phyloP scores from a whole-genome alignment of 176 grass and related monocot species.

The Ananas comosus region DNA sequence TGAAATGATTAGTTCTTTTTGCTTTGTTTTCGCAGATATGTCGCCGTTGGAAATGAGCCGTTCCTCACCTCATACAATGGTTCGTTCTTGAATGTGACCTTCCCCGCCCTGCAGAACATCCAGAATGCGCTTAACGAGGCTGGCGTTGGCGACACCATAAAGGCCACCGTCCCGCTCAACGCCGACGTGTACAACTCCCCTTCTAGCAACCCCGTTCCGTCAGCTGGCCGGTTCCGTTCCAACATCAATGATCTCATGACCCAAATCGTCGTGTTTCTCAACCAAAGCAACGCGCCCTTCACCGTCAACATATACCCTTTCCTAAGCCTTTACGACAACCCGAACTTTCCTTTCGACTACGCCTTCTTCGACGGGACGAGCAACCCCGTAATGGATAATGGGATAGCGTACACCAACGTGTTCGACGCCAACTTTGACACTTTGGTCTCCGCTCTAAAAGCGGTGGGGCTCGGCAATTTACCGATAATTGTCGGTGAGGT shows the following conservation, averaged over 20 bases:
- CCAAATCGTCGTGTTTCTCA: conserved; percentile 19
- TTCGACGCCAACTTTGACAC: conserved; percentile 31
- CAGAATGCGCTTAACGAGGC: conserved; percentile 25
- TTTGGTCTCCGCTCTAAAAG: conserved; percentile 19
- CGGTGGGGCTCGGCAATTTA: conserved; percentile 9
- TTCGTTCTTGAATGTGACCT: conserved; percentile 24
- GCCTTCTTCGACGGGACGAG: conserved; percentile 26
- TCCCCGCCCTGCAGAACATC: conserved; percentile 28
- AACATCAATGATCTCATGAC: conserved; percentile 19
- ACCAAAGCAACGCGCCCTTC: conserved; percentile 17
- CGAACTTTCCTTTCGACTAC: conserved; percentile 16
- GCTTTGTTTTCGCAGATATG: conserved; percentile 15
- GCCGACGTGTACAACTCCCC: conserved; percentile 38
- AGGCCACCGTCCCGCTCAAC: conserved; percentile 32
- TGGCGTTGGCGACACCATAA: conserved; percentile 17
- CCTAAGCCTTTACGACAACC: conserved; percentile 17
- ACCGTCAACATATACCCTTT: conserved; percentile 30
- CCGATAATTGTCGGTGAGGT: conserved; percentile 18
- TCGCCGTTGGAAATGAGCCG: conserved; percentile 34
- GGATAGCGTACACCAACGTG: conserved; percentile 18
- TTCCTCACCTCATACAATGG: conserved; percentile 30
- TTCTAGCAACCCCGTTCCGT: background rate
- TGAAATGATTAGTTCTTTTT: background rate
- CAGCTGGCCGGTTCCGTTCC: conserved; percentile 13
- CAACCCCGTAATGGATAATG: conserved; percentile 13